These are phyloP conservation scores for Beauveria pseudobassiana DNA, from an alignment of 2,329 filamentous ascomycete species.

Conservation along the genomic window DNA sequence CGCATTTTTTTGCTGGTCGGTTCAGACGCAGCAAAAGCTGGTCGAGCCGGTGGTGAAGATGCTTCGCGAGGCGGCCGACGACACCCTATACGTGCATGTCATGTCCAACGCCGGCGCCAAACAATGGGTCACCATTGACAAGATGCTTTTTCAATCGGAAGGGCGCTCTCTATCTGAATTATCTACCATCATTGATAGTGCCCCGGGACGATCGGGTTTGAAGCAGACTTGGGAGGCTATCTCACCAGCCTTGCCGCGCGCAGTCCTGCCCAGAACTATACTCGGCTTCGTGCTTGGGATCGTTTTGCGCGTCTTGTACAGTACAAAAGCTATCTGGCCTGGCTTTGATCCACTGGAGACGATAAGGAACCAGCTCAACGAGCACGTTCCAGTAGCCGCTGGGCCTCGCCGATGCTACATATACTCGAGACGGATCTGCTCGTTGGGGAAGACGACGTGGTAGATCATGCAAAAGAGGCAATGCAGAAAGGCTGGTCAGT, in stretches of 20 bases:
- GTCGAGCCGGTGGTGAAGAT: not conserved
- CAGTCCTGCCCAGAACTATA: not conserved
- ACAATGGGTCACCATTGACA: not conserved
- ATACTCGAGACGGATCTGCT: not conserved
- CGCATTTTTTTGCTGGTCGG: not conserved
- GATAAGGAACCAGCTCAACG: not conserved
- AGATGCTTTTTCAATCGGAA: not conserved
- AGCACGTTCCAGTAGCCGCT: not conserved
- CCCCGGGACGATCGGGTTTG: not conserved
- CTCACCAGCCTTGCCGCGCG: not conserved
- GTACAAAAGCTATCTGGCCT: not conserved
- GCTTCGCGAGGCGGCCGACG: not conserved
- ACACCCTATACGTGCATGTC: not conserved
- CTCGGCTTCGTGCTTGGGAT: not conserved
- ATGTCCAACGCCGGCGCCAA: not conserved
- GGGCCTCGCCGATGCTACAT: not conserved
- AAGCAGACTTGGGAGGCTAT: not conserved
- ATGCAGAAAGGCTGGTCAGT: not conserved
- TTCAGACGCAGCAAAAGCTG: not conserved
- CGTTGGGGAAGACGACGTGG: not conserved
- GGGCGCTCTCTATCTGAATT: not conserved
- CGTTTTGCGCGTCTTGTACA: not conserved
- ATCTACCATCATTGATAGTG: not conserved
- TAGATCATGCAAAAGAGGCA: not conserved
- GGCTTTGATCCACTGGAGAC: not conserved